Evolutionary conservation across 805 yeast genomes (phyloP).

Genomic region (Starmerella sp.): DNA sequence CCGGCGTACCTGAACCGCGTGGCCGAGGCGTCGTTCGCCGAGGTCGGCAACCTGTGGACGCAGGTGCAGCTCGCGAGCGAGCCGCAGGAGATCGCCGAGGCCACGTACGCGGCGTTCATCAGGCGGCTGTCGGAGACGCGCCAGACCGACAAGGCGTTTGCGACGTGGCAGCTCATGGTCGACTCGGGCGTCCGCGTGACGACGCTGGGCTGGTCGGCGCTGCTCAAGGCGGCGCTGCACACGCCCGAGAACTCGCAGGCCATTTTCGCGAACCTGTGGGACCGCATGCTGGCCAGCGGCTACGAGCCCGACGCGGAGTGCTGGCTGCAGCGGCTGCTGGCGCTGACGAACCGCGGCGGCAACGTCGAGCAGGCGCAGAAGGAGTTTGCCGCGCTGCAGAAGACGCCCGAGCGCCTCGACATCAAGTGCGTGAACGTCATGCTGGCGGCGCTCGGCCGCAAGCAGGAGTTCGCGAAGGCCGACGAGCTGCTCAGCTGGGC

Average conservation of each 20-base stretch:
- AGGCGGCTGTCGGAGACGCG: conserved; percentile 25
- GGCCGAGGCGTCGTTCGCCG: conserved; percentile 22
- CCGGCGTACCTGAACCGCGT: conserved; percentile 20
- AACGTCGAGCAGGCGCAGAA: conserved; percentile 36
- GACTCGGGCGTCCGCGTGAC: conserved; percentile 28
- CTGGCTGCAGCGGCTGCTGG: conserved; percentile 40
- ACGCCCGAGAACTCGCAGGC: conserved; percentile 26
- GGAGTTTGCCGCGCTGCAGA: conserved; percentile 29
- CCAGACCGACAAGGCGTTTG: conserved; percentile 24
- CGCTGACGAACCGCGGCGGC: conserved; percentile 34
- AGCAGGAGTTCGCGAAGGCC: conserved; percentile 36
- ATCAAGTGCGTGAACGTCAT: conserved; percentile 32
- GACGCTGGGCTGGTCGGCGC: conserved; percentile 46
- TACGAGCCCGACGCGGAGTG: conserved; percentile 33
- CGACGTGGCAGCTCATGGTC: conserved; percentile 42
- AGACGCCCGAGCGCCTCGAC: conserved; percentile 27
- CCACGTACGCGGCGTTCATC: conserved; percentile 26
- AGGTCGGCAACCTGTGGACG: conserved; percentile 20
- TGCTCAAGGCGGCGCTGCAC: conserved; percentile 38
- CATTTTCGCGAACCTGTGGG: conserved; percentile 26
- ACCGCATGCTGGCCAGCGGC: conserved; percentile 32
- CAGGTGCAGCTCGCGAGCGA: conserved; percentile 24
- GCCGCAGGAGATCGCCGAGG: conserved; percentile 21
- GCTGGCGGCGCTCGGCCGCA: conserved; percentile 36
- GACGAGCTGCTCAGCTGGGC: conserved; percentile 33